Evolutionary conservation across 108 stramenopile genomes (phyloP).

Genomic region (Hondaea fermentalgiana): DNA sequence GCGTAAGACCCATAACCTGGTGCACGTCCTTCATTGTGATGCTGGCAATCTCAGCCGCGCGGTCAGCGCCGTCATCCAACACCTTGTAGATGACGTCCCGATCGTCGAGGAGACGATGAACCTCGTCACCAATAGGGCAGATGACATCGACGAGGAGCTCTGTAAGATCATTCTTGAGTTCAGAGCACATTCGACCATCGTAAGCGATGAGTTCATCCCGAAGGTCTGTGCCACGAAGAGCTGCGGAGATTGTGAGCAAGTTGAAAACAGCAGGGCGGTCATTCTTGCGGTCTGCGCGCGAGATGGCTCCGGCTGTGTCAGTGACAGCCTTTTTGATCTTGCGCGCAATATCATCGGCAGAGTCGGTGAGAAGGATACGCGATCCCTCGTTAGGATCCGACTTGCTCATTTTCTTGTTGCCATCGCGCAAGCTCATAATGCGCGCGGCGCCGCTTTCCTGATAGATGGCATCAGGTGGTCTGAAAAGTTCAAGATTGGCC

Average conservation of each 20-base stretch:
- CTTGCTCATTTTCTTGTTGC: slow-evolving; percentile 95
- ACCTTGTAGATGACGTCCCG: slow-evolving; percentile 66
- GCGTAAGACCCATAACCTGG: not conserved
- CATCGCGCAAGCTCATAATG: slow-evolving; percentile 93
- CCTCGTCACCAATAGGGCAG: slow-evolving; percentile 80
- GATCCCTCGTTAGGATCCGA: slow-evolving; percentile 72
- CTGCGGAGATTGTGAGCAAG: slow-evolving; percentile 83
- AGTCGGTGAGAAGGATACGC: slow-evolving; percentile 90
- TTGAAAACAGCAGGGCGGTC: slow-evolving; percentile 89
- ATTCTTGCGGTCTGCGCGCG: slow-evolving; percentile 84
- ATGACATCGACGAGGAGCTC: slow-evolving; percentile 84
- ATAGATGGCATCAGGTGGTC: slow-evolving; percentile 86
- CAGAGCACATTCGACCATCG: not conserved
- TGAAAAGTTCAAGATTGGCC: slow-evolving; percentile 82
- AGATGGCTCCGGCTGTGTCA: slow-evolving; percentile 59
- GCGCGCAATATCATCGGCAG: slow-evolving; percentile 72
- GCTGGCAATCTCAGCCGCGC: slow-evolving; percentile 55
- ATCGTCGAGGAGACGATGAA: slow-evolving; percentile 76
- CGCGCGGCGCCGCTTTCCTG: slow-evolving; percentile 83
- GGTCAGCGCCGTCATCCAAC: slow-evolving; percentile 78
- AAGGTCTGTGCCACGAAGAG: slow-evolving; percentile 41
- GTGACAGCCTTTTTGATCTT: slow-evolving; percentile 96
- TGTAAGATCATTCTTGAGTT: slow-evolving; percentile 88
- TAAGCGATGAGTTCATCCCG: not conserved
- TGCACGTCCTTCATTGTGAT: not conserved